Conservation (phyloP, 1,139 yeast species). For the Lodderomyces pseudojiufengensis region DNA sequence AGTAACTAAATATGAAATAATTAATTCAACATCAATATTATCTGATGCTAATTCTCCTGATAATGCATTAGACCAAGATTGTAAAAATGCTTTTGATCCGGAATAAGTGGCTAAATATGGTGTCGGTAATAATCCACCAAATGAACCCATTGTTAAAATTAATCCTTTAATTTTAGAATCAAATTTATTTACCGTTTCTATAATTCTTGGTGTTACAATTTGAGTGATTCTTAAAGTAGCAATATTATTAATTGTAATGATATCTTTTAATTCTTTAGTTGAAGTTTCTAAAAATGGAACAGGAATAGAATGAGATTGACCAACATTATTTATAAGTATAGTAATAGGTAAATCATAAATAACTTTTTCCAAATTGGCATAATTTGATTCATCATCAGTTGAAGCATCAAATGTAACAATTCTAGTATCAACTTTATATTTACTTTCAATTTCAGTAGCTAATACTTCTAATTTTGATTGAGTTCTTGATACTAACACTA, state of each 20-base stretch:
- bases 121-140: conserved; percentile 91
- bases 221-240: conserved; percentile 86
- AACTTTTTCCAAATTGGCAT: conserved; percentile 39
- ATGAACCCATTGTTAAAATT: conserved; percentile 92
- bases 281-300: conserved; percentile 85
- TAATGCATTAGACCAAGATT: conserved; percentile 85
- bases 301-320: conserved; percentile 91
- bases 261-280: conserved; percentile 66
- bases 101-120: conserved; percentile 92
- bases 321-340: conserved; percentile 86
- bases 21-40: conserved; percentile 80
- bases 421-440: conserved; percentile 61
- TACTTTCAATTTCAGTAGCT: conserved; percentile 58
- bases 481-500: conserved; percentile 83
- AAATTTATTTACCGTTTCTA: conserved; percentile 42
- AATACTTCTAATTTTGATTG: conserved; percentile 66
- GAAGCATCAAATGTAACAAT: conserved; percentile 80
- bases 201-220: conserved; percentile 63
- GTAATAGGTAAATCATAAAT: conserved; percentile 58
- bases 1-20: conserved; percentile 87
- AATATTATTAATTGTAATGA: conserved; percentile 79
- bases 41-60: conserved; percentile 75
- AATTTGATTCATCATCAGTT: conserved; percentile 50
- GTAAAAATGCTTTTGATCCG: conserved; percentile 94
- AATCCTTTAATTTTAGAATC: conserved; percentile 54